Evolutionary conservation across 1,139 yeast species (phyloP).

Genomic region (Scheffersomyces titani): DNA sequence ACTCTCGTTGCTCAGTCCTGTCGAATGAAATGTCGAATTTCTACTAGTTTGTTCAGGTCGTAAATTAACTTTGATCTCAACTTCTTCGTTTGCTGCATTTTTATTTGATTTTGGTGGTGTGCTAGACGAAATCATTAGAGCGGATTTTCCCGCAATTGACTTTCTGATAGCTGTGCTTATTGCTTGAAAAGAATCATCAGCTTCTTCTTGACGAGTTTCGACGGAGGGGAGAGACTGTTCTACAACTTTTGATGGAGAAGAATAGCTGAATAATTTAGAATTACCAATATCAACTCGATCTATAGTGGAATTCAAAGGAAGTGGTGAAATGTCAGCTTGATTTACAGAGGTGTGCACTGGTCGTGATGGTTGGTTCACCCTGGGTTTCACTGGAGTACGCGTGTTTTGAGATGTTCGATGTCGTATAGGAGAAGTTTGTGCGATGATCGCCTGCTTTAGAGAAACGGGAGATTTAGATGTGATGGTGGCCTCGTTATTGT

Average conservation of each 20-base stretch:
- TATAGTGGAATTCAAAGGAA: neutral
- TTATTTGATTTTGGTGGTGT: neutral
- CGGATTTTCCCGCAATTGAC: slow-evolving; percentile 37
- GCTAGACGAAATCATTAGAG: neutral
- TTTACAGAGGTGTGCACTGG: neutral
- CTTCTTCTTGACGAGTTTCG: neutral
- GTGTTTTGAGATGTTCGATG: neutral
- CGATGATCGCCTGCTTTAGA: neutral
- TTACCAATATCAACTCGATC: neutral
- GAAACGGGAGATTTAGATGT: neutral
- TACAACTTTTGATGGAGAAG: neutral
- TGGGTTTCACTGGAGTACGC: neutral
- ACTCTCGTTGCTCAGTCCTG: neutral
- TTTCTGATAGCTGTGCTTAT: slow-evolving; percentile 41
- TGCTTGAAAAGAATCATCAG: slow-evolving; percentile 30
- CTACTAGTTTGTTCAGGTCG: neutral
- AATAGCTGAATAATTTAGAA: neutral
- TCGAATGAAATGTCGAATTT: neutral
- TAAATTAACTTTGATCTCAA: neutral
- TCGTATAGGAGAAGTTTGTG: neutral
- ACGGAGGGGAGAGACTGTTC: neutral
- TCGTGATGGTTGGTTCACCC: neutral
- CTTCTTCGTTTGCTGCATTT: neutral
- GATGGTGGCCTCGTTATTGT: neutral
- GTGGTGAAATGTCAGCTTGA: neutral